Evolutionary conservation across 768 basidiomycete species (phyloP), one percentile per base, ranked within the genome.

Genomic region (Collybiopsis confluens): DNA sequence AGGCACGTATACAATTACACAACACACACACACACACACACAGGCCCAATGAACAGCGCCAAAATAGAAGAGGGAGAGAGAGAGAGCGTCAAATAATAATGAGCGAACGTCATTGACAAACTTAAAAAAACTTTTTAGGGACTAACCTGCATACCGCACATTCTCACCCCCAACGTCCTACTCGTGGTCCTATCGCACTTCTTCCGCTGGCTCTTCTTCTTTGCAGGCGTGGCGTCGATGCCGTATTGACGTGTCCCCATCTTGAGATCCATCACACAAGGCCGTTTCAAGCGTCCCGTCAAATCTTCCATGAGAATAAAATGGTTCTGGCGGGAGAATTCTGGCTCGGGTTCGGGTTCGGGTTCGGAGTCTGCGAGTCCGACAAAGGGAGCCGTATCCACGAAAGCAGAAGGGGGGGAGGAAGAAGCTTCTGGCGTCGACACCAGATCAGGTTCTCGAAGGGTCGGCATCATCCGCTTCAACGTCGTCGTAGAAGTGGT

Each of bases 221-320:
- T 99, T 49, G 83, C 75, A 1, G 85, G 72, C 8, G 88, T 89
- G 23, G 97, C 97, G 61, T 97, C 92, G 73, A 96, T 90, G 18
- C 97, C 97, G 69, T 98, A 98, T 72, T 99, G 97, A 30, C 97
- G 78, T 27, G 95, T 98, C n/a, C 97, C 97, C 97, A 98, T 98
- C 76, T 99, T 99, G 62, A 99, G 75, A 69, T 99, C 97, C 63
- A 98, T 82, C 38, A 99, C 96, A 64, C 97, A 99, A 8, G 97
- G 91, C 46, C 80, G 82, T 69, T 90, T 95, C 64, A 97, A 69
- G 30, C 89, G 76, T 23, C 97, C 97, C 2, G 97, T 99, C 45
- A 99, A 74, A 64, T 99, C 97, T 70, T 99, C 97, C 94, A 99
- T 97, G 61, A 98, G 80, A 62, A 99, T 97, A 65, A 98, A 99